Conservation (phyloP, 441 rosid species). For the Aquilaria agallochum region DNA sequence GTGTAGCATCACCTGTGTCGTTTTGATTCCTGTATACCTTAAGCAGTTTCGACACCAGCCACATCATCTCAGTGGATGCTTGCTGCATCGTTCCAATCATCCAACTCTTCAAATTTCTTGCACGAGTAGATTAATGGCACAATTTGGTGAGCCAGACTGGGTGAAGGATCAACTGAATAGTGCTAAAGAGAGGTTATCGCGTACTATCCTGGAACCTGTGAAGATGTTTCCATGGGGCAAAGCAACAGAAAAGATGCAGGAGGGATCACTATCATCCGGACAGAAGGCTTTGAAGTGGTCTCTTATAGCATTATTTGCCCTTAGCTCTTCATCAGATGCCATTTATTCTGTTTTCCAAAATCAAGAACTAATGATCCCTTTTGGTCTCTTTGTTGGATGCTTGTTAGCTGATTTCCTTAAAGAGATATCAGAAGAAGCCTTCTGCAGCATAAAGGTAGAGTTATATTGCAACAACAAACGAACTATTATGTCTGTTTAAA, state of each 20-base stretch:
- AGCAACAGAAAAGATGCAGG: slow-evolving; percentile 24
- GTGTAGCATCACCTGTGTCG: neutral
- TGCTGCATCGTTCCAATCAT: neutral
- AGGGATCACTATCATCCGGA: slow-evolving; percentile 23
- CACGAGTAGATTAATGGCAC: slow-evolving; percentile 20
- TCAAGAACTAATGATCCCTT: slow-evolving; percentile 38
- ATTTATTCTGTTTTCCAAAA: slow-evolving; percentile 29
- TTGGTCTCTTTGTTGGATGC: slow-evolving; percentile 44
- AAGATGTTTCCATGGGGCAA: slow-evolving; percentile 43
- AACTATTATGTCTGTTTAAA: neutral
- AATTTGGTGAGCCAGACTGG: slow-evolving; percentile 28
- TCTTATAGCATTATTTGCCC: slow-evolving; percentile 17
- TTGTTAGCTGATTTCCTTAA: slow-evolving; percentile 33
- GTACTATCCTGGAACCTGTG: slow-evolving; percentile 23
- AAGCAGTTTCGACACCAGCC: slow-evolving; percentile 20
- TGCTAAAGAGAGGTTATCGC: slow-evolving; percentile 28
- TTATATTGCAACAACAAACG: neutral
- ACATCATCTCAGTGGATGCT: slow-evolving; percentile 12
- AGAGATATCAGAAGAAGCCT: slow-evolving; percentile 25
- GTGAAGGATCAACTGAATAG: slow-evolving; percentile 17
- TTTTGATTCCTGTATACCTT: slow-evolving; percentile 17
- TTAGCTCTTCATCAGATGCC: slow-evolving; percentile 35
- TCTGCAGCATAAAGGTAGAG: slow-evolving; percentile 22
- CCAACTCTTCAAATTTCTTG: slow-evolving; percentile 12
- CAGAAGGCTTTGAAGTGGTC: slow-evolving; percentile 36